Conservation (phyloP, 1,284 basidiomycete species). For the Naganishia sp. region DNA sequence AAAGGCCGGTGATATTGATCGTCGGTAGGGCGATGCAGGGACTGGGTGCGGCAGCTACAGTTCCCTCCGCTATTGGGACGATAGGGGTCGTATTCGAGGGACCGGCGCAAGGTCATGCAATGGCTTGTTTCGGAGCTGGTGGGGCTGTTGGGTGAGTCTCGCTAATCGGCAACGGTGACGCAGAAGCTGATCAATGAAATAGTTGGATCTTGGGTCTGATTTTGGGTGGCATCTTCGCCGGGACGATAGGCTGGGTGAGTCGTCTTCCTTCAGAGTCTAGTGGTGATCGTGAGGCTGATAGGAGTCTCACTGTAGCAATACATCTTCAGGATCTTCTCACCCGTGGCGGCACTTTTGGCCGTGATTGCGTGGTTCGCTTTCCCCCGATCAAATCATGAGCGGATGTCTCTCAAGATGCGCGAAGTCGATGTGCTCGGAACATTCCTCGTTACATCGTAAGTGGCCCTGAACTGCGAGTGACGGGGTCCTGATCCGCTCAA, state of each 20-base stretch:
- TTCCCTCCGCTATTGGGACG: constrained; percentile 7
- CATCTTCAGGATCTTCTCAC: constrained; percentile 18
- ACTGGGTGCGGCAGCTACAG: constrained; percentile 12
- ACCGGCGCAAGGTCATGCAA: neutral
- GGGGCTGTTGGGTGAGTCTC: constrained; percentile 7
- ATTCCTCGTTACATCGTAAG: constrained; percentile 7
- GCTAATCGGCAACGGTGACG: neutral
- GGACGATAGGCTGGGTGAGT: constrained; percentile 12
- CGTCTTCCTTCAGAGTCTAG: neutral
- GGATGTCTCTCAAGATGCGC: neutral
- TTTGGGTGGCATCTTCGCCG: neutral
- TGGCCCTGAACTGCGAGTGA: neutral
- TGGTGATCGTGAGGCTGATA: too few species aligned
- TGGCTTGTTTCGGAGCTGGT: constrained; percentile 1
- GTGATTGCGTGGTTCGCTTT: constrained; percentile 15
- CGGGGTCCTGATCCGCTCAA: neutral
- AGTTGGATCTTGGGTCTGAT: constrained; percentile 9
- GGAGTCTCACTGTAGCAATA: neutral
- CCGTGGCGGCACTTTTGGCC: constrained; percentile 5
- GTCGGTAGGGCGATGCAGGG: constrained; percentile 12
- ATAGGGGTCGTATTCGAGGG: neutral
- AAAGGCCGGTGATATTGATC: constrained; percentile 1
- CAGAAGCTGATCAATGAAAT: too few species aligned
- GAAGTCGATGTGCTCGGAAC: constrained; percentile 4
- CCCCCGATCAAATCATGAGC: neutral